These are phyloP conservation scores for Conidiobolus coronatus DNA, from an alignment of 371 early-diverging fungal genomes.

Conservation along the genomic window DNA sequence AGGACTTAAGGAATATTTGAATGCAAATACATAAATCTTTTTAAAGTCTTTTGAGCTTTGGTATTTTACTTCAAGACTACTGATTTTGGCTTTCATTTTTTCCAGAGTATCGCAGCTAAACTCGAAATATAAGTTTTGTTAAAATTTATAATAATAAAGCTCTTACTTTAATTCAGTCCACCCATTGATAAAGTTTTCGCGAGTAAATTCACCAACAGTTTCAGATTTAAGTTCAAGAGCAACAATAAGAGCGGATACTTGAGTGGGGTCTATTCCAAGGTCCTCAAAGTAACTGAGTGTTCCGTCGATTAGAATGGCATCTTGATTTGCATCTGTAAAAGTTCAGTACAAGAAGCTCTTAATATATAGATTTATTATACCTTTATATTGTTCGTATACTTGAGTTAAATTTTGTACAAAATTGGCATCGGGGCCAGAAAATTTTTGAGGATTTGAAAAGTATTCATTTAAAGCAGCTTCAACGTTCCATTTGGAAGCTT, in stretches of 20 bases:
- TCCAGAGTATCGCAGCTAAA: conserved; percentile 34
- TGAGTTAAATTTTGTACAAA: conserved; percentile 12
- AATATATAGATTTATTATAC: conserved; percentile 10
- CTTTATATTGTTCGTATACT: conserved; percentile 46
- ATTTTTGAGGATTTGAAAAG: conserved; percentile 15
- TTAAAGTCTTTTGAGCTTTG: conserved; percentile 28
- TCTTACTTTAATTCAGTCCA: conserved; percentile 33
- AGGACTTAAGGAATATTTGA: conserved; percentile 36
- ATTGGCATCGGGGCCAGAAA: neutral
- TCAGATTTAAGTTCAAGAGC: conserved; percentile 44
- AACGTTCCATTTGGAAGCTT: conserved; percentile 32
- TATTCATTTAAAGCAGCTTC: conserved; percentile 34
- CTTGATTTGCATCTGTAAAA: conserved; percentile 29
- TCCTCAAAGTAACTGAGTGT: conserved; percentile 41
- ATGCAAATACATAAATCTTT: conserved; percentile 55
- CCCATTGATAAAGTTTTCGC: conserved; percentile 33
- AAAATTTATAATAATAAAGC: neutral
- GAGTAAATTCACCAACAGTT: conserved; percentile 52
- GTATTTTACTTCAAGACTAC: conserved; percentile 20
- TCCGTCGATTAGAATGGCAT: conserved; percentile 46
- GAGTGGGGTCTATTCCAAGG: conserved; percentile 51
- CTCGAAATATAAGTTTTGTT: neutral
- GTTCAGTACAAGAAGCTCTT: neutral
- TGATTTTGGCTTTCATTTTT: conserved; percentile 27
- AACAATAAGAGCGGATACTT: conserved; percentile 45